Evolutionary conservation across 2,329 filamentous ascomycete species (phyloP), one percentile per base, ranked within the genome.

Genomic region (Alternaria brassicae): DNA sequence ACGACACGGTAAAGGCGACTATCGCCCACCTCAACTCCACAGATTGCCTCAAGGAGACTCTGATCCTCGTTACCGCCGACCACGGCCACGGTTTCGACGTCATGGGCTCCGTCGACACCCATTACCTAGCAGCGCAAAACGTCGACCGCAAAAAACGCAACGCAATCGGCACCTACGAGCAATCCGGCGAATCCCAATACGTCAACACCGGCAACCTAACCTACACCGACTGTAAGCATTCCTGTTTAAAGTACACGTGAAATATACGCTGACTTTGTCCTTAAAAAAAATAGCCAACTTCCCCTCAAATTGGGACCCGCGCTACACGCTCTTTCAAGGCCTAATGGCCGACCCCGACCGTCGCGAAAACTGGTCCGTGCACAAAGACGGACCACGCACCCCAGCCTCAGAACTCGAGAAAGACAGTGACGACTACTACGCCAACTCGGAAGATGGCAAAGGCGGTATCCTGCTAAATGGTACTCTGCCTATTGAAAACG

Each of bases 11-110:
- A 67, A 88, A 88, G 52, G 90, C 90, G 17, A 92, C 91, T 3
- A 83, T 94, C 53, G 83, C 83, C 45, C 88, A 91, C 73, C 88
- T 96, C 41, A 83, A 86, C 69, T 79, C 84, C 30, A 81, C 92
- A 6, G 85, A 85, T 58, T 84, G 87, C 56, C 84, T 93, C 30
- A 86, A 94, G 9, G 86, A 93, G 61, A 96, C 92, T 1, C 85
- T 94, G 3, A 83, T 96, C 65, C 75, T 96, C 49, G 90, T 95
- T 48, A 92, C 91, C 3, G 90, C 91, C n/a, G 91, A 96, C 73
- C 92, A 95, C 82, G 92, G 92, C 40, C 92, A 96, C 80, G 92
- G 92, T 55, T 96, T 96, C 75, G 92, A 93, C 68, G 92, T 96
- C 67, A 93, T 89, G 75, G 92, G 92, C 63, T 88, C 84, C 63